Evolutionary conservation across 2,329 filamentous ascomycete species (phyloP).

Genomic region (Dendryphion nanum): DNA sequence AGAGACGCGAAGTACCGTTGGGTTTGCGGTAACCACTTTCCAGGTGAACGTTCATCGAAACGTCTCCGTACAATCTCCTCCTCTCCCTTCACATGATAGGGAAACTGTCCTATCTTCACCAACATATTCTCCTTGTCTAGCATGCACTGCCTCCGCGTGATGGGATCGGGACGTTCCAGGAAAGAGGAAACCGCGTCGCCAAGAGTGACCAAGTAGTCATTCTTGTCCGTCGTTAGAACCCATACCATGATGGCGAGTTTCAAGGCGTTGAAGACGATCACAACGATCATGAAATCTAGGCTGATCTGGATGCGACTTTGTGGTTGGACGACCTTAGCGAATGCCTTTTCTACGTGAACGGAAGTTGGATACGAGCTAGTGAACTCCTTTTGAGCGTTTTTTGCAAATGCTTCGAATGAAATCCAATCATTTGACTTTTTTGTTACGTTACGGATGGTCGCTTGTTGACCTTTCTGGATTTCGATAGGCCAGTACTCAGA

Average conservation of each 20-base stretch:
- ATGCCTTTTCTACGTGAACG: conserved; percentile 7
- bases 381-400: too few relatives aligned
- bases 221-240: conserved; percentile 7
- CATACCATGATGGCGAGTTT: conserved; percentile 17
- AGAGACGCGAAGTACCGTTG: too few relatives aligned
- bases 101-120: too few relatives aligned
- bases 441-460: not conserved
- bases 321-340: conserved; percentile 1
- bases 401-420: too few relatives aligned
- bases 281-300: conserved; percentile 13
- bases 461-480: too few relatives aligned
- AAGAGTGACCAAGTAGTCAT: conserved; percentile 15
- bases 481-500: too few relatives aligned
- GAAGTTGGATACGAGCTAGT: not conserved
- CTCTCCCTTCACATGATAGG: not conserved
- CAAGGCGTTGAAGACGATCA: conserved; percentile 17
- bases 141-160: conserved; percentile 1
- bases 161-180: conserved; percentile 9
- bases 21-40: not conserved
- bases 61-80: not conserved
- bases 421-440: not conserved
- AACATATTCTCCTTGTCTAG: not conserved
- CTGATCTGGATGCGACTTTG: conserved; percentile 16
- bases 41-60: not conserved
- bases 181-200: conserved; percentile 18